Base-by-base conservation (phyloP, 768 basidiomycete genomes). In the Phylloporus sp. region DNA sequence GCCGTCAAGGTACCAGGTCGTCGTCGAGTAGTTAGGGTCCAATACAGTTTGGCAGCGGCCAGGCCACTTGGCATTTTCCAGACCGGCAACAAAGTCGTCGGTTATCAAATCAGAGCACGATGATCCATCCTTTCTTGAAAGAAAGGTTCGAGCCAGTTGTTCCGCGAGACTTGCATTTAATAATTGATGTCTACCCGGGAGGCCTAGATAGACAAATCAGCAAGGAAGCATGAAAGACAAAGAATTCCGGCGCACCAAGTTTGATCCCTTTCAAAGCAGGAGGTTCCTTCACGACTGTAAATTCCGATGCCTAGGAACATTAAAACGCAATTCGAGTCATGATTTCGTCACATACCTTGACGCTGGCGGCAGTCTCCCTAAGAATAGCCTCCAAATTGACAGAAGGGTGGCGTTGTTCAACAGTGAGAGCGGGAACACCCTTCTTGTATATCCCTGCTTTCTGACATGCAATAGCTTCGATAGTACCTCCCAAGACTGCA, bases 391-490 rank as follows among this genome's bases (percentile, higher is more conserved):
- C 71, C 0, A 81, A 86, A 53, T 87, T 85, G 12, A 61, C 65
- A 11, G 86, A 87, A 63, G 95, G 95, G 16, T 66, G 65, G 6
- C 84, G 85, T 65, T 97, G 97, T 34, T 78, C 67, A 4, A 97
- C 88, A 2, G 88, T 86, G 45, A 95, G 72, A 8, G 97, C 97
- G 1, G 92, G 91, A 2, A 90, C 90, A 16, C 80, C 85, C 73
- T 82, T 88, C 79, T 99, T 99, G 72, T 87, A 98, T 47, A 99
- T 98, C 2, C 97, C 97, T 26, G 86, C 91, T 68, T 99, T 99
- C 63, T 98, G 95, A 79, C 82, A 82, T 1, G 95, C 91, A 57
- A 99, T 98, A 62, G 97, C 91, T 29, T 75, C 70, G 5, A 98
- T 70, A 0, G 95, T 97, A 61, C 86, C 86, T 0, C 97, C 97